Evolutionary conservation across 202 grass and related monocot genomes (phyloP).

Genomic region (Alloteropsis angusta): DNA sequence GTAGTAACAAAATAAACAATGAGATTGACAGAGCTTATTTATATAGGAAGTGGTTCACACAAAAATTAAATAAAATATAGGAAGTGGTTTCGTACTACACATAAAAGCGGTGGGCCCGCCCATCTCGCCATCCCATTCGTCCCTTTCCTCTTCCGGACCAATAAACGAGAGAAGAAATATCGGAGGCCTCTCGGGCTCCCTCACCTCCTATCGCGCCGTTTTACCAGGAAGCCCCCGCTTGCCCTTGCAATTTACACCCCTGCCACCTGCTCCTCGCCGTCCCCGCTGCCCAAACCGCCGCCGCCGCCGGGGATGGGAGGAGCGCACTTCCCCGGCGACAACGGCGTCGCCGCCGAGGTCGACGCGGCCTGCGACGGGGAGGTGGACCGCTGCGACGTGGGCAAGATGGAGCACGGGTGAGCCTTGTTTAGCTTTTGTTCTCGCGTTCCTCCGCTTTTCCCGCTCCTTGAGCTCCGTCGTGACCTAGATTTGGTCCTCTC

Average conservation of each 20-base stretch:
- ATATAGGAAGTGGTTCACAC: no score
- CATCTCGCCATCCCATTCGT: neutral
- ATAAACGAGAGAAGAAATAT: constrained; percentile 16
- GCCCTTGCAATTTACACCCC: neutral
- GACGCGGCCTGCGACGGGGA: neutral
- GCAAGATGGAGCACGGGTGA: constrained; percentile 79
- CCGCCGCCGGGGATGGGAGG: constrained; percentile 36
- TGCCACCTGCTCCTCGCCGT: neutral
- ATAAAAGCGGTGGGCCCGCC: constrained; percentile 14
- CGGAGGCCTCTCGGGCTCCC: neutral
- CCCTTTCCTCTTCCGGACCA: constrained; percentile 13
- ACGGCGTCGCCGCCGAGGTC: constrained; percentile 7
- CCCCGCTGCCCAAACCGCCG: neutral
- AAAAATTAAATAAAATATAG: no score
- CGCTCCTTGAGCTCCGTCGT: neutral
- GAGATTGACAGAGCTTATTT: no score
- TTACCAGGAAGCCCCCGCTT: neutral
- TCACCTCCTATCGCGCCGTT: neutral
- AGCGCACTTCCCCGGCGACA: constrained; percentile 22
- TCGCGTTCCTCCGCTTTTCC: neutral
- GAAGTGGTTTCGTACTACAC: no score
- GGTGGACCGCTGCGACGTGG: constrained; percentile 33
- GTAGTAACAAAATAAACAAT: no score
- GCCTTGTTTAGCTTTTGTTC: neutral
- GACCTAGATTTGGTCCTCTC: constrained; percentile 6